These are phyloP conservation scores for Fusarium secorum DNA, from an alignment of 2,329 filamentous ascomycete species.

Conservation along the genomic window DNA sequence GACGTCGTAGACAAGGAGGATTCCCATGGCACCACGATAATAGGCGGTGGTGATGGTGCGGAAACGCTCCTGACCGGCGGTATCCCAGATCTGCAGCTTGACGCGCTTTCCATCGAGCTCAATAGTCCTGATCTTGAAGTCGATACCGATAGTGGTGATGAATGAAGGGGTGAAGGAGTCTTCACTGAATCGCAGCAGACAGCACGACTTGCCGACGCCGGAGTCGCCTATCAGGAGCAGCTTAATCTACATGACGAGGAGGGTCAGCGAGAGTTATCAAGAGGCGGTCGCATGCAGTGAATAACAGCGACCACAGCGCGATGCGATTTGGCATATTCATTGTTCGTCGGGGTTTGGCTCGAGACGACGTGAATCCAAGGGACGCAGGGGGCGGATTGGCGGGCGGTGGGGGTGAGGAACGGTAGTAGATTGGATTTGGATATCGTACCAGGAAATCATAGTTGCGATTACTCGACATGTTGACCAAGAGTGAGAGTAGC, in stretches of 20 bases:
- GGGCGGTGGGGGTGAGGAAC: conserved; percentile 27
- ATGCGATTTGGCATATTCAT: not conserved
- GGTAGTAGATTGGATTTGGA: conserved; percentile 20
- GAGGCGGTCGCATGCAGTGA: not conserved
- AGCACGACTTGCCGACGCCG: conserved; percentile 96
- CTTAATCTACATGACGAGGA: conserved; percentile 75
- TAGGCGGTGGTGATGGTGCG: conserved; percentile 98
- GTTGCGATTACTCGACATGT: conserved; percentile 96
- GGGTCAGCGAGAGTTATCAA: conserved; percentile 15
- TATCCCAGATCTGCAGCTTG: conserved; percentile 99
- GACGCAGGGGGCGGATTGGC: conserved; percentile 28
- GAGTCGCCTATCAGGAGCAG: conserved; percentile 96
- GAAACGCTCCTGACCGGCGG: conserved; percentile 97
- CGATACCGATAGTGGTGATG: conserved; percentile 99
- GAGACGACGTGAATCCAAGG: conserved; percentile 10
- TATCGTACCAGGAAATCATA: conserved; percentile 94
- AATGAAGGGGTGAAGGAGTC: conserved; percentile 97
- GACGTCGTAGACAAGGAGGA: conserved; percentile 96
- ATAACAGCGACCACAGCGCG: not conserved
- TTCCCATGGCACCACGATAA: conserved; percentile 98
- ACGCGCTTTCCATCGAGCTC: conserved; percentile 98
- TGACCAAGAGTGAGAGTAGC: conserved; percentile 44
- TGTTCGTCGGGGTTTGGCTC: conserved; percentile 16
- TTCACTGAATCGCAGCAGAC: conserved; percentile 94
- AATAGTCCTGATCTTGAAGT: conserved; percentile 99